phyloP scores from a whole-genome alignment of 2,329 filamentous ascomycete genomes.

The Fusarium nodosum region DNA sequence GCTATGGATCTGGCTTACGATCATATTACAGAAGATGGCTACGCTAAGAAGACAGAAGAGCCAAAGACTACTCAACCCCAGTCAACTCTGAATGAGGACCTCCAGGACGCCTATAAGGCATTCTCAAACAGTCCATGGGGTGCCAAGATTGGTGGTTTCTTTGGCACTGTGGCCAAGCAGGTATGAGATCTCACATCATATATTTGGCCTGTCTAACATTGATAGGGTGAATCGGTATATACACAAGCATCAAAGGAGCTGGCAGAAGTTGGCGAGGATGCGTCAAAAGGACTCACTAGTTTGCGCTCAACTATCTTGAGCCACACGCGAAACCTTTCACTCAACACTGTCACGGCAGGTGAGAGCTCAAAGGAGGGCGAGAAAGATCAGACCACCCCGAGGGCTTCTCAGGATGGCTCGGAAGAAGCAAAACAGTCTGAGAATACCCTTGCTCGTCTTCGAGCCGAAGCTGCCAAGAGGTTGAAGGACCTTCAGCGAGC shows the following conservation, averaged over 20 bases:
- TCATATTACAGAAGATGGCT: constrained; percentile 88
- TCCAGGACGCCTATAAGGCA: constrained; percentile 95
- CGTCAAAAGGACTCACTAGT: constrained; percentile 82
- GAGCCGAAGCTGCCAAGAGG: constrained; percentile 81
- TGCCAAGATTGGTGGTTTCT: constrained; percentile 85
- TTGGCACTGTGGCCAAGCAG: constrained; percentile 94
- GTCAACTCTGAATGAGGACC: constrained; percentile 81
- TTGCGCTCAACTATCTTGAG: constrained; percentile 76
- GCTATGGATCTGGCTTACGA: constrained; percentile 97
- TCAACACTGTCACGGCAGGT: constrained; percentile 62
- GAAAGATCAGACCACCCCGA: constrained; percentile 63
- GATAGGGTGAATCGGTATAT: constrained; percentile 82
- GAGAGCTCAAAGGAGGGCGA: constrained; percentile 52
- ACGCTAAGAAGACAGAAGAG: constrained; percentile 67
- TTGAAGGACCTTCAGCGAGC: constrained; percentile 91
- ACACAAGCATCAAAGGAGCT: constrained; percentile 90
- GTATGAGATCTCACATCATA: constrained; percentile 58
- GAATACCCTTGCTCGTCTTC: constrained; percentile 81
- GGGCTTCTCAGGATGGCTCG: constrained; percentile 55
- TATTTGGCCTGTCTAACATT: constrained; percentile 30
- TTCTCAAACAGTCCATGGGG: constrained; percentile 95
- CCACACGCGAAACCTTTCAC: constrained; percentile 79
- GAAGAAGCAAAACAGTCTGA: constrained; percentile 65
- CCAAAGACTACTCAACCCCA: constrained; percentile 59
- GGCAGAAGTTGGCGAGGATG: constrained; percentile 81